These are phyloP conservation scores for Poa pratensis DNA, from an alignment of 176 grass and related monocot species.

Conservation along the genomic window DNA sequence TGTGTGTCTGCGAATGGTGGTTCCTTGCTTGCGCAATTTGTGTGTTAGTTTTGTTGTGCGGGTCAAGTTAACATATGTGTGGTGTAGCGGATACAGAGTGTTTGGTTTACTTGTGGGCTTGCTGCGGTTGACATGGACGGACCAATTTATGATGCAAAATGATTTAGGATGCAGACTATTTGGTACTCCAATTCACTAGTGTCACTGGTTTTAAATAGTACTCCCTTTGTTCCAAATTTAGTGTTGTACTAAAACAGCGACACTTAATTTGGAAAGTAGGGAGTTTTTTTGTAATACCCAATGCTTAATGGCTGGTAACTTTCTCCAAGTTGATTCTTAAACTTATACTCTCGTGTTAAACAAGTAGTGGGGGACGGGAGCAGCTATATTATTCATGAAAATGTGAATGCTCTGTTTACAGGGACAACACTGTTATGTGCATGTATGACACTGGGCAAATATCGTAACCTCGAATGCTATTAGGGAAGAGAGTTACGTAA, in stretches of 20 bases:
- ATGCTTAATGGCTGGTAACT: background rate
- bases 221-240: no score
- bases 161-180: constrained; percentile 2
- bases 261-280: no score
- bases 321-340: background rate
- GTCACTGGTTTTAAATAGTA: background rate
- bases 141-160: background rate
- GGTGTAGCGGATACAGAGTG: background rate
- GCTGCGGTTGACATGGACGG: background rate
- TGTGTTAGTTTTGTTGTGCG: background rate
- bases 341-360: background rate
- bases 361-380: background rate
- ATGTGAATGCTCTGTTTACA: background rate
- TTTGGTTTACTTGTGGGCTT: background rate
- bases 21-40: constrained; percentile 1
- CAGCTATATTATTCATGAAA: constrained; percentile 5
- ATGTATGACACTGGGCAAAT: background rate
- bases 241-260: no score
- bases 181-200: background rate
- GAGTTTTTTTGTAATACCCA: background rate
- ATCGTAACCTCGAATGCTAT: background rate
- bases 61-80: background rate
- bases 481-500: background rate
- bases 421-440: background rate
- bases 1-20: background rate